Evolutionary conservation across 2,329 filamentous ascomycete species (phyloP), one percentile per base, ranked within the genome.

Genomic region (Nannizziopsis barbatae): DNA sequence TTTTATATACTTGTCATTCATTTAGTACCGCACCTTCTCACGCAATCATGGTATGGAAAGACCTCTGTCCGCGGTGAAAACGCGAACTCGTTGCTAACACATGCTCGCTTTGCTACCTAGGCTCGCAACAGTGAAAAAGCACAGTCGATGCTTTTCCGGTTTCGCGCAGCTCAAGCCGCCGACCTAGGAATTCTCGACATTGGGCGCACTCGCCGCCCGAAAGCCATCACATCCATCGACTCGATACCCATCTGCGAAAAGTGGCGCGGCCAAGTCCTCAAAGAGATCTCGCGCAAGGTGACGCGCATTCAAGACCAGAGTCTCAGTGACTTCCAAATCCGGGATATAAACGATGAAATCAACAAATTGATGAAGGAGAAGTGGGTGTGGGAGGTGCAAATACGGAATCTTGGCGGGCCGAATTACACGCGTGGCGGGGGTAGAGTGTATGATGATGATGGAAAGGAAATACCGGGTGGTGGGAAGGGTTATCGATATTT

Each of bases 121-220:
- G 89, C 90, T 63, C 90, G 90, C 64, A 95, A 96, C 69, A 90
- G 86, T 40, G 90, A 96, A 77, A 98, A 96, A 70, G 90, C 92
- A 62, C 92, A 98, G 75, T 95, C 89, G 42, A 98, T 98, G 90
- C 90, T 98, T 68, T 98, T 95, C 74, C 90, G 92, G 75, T 98
- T 98, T 75, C 87, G 92, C 67, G 92, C 94, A 63, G 86, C 90
- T 60, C 92, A 96, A 78, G 90, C 90, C 56, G 87, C 88, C 55
- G 89, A 95, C 71, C 78, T 95, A 42, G 90, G 90, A 62, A 95
- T 96, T 67, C 86, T 98, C 69, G 90, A 96, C 73, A 84, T 84
- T 22, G 85, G 87, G 51, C 86, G 89, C 53, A 84, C 87, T 7
- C 86, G 89, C 9, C 87, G 92, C 2, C 92, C 92, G 45, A 93